Evolutionary conservation across 768 basidiomycete species (phyloP), one percentile per base, ranked within the genome.

Genomic region (Tricholoma sp.): DNA sequence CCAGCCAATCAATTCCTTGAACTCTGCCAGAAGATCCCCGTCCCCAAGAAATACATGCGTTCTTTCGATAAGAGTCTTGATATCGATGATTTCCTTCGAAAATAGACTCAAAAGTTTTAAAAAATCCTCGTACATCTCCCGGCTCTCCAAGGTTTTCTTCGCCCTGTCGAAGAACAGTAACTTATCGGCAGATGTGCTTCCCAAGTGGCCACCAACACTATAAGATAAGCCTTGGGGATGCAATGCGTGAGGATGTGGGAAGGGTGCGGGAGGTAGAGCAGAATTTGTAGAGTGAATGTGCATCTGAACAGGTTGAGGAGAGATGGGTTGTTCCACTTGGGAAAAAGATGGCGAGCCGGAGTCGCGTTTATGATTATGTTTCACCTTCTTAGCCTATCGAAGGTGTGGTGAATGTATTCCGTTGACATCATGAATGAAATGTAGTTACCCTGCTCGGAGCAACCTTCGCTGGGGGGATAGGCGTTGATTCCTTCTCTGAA

Each of bases 131-230:
- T 91, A 93, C 35, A 84, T 79, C 53, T 89, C 89, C 58, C 83
- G 80, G 68, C 77, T 83, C 67, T 91, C 91, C 7, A 93, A 72
- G 0, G 84, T 76, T 62, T 85, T 87, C 71, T 90, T 96, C 61
- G 94, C 91, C 41, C 91, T 85, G 67, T 98, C 97, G 67, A 98
- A 98, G 79, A 98, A 98, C 11, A 89, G 76, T 31, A 94, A 81
- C 66, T 97, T 94, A 59, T 92, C 89, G 10, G 82, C 79, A 1
- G 83, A 69, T 5, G 75, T 65, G 32, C 70, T 69, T 29, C 62
- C 66, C 21, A 72, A 66, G 55, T 73, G 72, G 0, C 73, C 70
- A 41, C 73, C 70, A 41, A 66, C 55, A 50, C 67, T 53, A 61
- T 72, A 70, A 24, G 67, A 56, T 39, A 66, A 63, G 56, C 46